Conservation (phyloP, 2,329 filamentous ascomycete species). For the Ascochyta fabae region DNA sequence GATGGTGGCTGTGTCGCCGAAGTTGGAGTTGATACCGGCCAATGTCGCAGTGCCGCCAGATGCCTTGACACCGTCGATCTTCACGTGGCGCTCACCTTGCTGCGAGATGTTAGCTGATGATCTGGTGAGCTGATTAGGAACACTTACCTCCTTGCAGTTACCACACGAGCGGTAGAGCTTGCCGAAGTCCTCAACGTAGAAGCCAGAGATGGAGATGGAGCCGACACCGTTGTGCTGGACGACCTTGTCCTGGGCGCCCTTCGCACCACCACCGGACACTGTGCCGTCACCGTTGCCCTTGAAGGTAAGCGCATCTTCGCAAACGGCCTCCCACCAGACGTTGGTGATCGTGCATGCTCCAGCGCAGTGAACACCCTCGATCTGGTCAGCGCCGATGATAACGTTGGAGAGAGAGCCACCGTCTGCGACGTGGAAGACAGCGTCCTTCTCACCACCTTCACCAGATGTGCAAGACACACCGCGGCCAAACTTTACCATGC, state of each 20-base stretch:
- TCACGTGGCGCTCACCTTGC: conserved; percentile 50
- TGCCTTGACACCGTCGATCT: conserved; percentile 21
- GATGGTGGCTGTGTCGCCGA: conserved; percentile 54
- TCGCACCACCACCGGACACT: conserved; percentile 51
- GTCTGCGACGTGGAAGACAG: conserved; percentile 60
- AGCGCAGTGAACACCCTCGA: conserved; percentile 60
- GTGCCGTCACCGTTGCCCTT: conserved; percentile 45
- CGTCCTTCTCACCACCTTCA: conserved; percentile 55
- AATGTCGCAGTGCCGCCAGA: conserved; percentile 23
- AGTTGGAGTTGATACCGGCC: conserved; percentile 58
- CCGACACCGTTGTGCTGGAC: conserved; percentile 50
- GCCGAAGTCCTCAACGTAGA: conserved; percentile 45
- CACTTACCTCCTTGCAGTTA: conserved; percentile 55
- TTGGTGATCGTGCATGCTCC: conserved; percentile 57
- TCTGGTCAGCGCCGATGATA: conserved; percentile 60
- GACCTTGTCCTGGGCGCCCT: conserved; percentile 49
- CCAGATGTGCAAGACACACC: conserved; percentile 43
- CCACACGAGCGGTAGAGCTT: conserved; percentile 58
- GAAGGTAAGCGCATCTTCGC: conserved; percentile 49
- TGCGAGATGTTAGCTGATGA: conserved; percentile 7
- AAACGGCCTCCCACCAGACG: conserved; percentile 54
- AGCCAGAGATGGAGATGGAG: conserved; percentile 46
- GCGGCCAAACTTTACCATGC: conserved; percentile 31
- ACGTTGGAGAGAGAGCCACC: conserved; percentile 61
- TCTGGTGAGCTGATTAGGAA: conserved; percentile 52